Percentiles rank a stretch among this genome's conserved stretches.
These are phyloP conservation scores for Fusarium irregulare DNA, from an alignment of 2,329 filamentous ascomycete species.

Conservation along the genomic window DNA sequence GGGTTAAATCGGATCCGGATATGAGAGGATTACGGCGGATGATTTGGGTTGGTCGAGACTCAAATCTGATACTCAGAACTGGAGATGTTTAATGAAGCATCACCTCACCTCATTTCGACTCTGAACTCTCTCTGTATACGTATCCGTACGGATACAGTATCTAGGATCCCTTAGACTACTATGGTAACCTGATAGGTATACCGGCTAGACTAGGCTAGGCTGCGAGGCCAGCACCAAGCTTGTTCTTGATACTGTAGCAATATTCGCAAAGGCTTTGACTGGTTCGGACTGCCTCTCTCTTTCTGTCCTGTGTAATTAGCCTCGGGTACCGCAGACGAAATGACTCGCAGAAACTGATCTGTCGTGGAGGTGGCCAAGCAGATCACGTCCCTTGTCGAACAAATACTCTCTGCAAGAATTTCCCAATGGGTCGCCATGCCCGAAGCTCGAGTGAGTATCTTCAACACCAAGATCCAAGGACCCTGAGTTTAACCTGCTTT, in stretches of 20 bases:
- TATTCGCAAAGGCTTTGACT: constrained; percentile 1
- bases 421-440: constrained; percentile 30
- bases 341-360: constrained; percentile 32
- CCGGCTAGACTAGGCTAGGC: neutral
- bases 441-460: constrained; percentile 12
- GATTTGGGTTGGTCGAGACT: constrained; percentile 9
- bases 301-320: constrained; percentile 16
- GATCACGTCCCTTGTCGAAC: constrained; percentile 26
- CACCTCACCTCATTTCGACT: constrained; percentile 14
- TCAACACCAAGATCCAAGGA: constrained; percentile 17
- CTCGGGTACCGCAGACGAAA: constrained; percentile 31
- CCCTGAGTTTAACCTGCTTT: constrained; percentile 35
- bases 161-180: neutral
- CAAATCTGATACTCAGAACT: constrained; percentile 2
- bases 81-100: constrained; percentile 19
- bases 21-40: constrained; percentile 21
- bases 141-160: neutral
- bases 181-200: neutral
- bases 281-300: constrained; percentile 1
- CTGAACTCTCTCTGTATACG: neutral
- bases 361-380: constrained; percentile 28
- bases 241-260: neutral
- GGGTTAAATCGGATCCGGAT: constrained; percentile 12
- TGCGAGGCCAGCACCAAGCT: neutral
- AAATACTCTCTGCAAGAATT: constrained; percentile 18